Evolutionary conservation across 257 asterid genomes (phyloP).

Genomic region (Nemophila menziesii): DNA sequence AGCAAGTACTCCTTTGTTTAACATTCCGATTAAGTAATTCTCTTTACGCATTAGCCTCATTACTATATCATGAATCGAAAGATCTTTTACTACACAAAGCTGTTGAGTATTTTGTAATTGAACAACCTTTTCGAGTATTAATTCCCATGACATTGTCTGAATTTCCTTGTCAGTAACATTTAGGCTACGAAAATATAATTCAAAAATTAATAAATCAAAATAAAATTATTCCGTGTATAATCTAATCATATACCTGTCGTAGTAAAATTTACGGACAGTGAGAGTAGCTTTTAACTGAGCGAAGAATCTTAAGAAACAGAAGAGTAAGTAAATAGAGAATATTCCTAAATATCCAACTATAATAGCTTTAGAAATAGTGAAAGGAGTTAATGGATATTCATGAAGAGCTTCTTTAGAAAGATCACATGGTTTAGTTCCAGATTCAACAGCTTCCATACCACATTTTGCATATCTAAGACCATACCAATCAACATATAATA

Average conservation of each 20-base stretch:
- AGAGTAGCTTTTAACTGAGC: constrained; percentile 83
- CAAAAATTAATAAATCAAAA: neutral
- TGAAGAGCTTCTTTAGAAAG: constrained; percentile 84
- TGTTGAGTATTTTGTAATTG: constrained; percentile 55
- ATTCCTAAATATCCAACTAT: constrained; percentile 80
- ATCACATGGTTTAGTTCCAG: constrained; percentile 92
- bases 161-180: constrained; percentile 75
- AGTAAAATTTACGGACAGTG: constrained; percentile 68
- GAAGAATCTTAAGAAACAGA: constrained; percentile 76
- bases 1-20: constrained; percentile 90
- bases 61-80: constrained; percentile 74
- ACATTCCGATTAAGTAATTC: constrained; percentile 95
- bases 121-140: constrained; percentile 71
- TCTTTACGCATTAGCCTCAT: constrained; percentile 96
- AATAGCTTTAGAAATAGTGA: constrained; percentile 64
- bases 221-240: too few relatives aligned
- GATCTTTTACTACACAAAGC: constrained; percentile 75
- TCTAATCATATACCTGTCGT: constrained; percentile 43
- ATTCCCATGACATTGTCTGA: constrained; percentile 91
- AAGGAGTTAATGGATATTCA: constrained; percentile 71
- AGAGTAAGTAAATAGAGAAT: constrained; percentile 67
- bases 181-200: constrained; percentile 47
- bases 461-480: constrained; percentile 93
- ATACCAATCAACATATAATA: constrained; percentile 85
- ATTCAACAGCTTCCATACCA: constrained; percentile 98